Evolutionary conservation across 2,329 filamentous ascomycete species (phyloP).

Genomic region (Colletotrichum sp.): DNA sequence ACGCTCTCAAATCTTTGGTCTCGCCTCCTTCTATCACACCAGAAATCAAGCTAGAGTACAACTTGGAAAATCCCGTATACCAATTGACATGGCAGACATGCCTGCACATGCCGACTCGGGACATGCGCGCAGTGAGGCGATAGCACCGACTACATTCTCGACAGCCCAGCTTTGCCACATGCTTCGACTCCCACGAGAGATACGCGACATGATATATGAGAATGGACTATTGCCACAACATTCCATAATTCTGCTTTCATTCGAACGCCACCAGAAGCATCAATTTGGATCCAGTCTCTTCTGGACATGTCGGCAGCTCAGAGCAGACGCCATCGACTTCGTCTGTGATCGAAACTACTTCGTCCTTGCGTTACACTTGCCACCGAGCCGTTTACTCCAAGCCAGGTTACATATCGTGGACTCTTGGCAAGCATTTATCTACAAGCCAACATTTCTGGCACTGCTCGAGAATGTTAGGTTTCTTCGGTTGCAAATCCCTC

Average conservation of each 20-base stretch:
- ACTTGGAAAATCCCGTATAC: background rate
- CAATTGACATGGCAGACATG: background rate
- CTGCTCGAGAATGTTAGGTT: background rate
- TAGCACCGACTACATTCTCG: background rate
- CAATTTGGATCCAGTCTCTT: background rate
- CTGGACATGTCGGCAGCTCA: background rate
- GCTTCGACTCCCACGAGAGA: background rate
- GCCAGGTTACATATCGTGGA: rapidly evolving
- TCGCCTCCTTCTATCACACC: rapidly evolving
- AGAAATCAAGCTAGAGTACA: background rate
- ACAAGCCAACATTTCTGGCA: rapidly evolving
- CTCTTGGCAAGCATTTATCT: background rate
- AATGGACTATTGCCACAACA: background rate
- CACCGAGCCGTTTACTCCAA: rapidly evolving
- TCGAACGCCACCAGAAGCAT: background rate
- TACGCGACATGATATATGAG: background rate
- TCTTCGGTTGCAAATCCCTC: background rate
- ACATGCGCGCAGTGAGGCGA: background rate
- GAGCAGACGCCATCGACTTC: background rate
- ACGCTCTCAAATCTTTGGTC: background rate
- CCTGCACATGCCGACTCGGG: rapidly evolving
- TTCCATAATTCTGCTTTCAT: background rate
- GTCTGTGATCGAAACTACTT: background rate
- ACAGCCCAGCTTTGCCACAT: background rate
- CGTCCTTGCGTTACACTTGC: rapidly evolving